Evolutionary conservation across 345 rosid genomes (phyloP), one percentile per base, ranked within the genome.

Genomic region (Populus simonii): DNA sequence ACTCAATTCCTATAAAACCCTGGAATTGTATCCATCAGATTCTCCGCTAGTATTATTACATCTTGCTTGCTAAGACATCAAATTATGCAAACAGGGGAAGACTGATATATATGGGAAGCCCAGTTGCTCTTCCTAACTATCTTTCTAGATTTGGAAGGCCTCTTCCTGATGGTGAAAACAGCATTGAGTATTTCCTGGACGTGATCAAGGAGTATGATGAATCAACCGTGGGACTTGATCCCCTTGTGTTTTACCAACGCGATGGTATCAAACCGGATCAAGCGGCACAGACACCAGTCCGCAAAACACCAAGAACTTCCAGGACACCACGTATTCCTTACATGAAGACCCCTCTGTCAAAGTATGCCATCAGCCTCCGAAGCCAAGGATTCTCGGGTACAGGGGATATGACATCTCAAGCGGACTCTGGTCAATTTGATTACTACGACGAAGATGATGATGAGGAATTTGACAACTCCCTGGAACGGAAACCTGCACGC

Each of bases 141-240:
- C 92, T 92, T 72, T 83, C 87, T 0, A 89, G 89, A 49, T 91
- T 92, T 16, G 93, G 94, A 18, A 85, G 90, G 85, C 88, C 94
- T 0, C 75, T 89, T 43, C 97, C 97, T 5, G 90, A 94, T 45
- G 91, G 92, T 0, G 94, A 92, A 82, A 92, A 89, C 83, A 88
- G 83, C 75, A 80, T 88, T 1, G 98, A 94, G 84, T 90, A 90
- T 78, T 91, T 93, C 38, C 87, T 94, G 3, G 96, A 94, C 70
- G 86, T 94, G 31, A 87, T 94, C 78, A 90, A 88, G 61, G 94
- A 90, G 80, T 90, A 90, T 33, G 92, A 90, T 61, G 97, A 91
- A 67, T 86, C 98, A 1, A 78, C 79, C 0, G 61, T 84, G 6
- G 96, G 98, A 65, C 86, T 91, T 0, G 91, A 89, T 27, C 92